Base-by-base conservation (phyloP, 108 stramenopile genomes). In the Halocafeteria seosinensis region DNA sequence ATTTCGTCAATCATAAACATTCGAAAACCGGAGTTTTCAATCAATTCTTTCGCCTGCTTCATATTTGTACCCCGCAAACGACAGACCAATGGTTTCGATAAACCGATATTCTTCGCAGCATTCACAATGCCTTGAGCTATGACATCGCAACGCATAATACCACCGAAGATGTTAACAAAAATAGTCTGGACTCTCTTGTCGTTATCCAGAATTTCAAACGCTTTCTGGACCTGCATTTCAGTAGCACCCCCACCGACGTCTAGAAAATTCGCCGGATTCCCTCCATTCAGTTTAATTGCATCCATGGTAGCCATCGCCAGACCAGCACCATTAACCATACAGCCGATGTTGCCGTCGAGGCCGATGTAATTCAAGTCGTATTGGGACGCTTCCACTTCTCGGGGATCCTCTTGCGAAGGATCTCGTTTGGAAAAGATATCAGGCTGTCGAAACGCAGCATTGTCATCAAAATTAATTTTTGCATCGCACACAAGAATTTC, bases 281-380 rank as follows among this genome's bases (percentile, higher is more conserved):
- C 92, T 37, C 90, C 92, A 78, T 84, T 82, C 70, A 90, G 79
- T 61, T 86, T 81, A 73, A 94, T 90, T 67, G 90, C 87, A 65
- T 94, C 90, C 88, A 94, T 88, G 50, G 92, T 94, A 57, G 82
- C 62, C 92, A 94, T 94, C 72, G 92, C 92, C 30, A 94, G 70
- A 29, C 90, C 92, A 11, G 92, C 92, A 42, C 92, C 92, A 70
- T 94, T 94, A 38, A 94, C 92, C 92, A 94, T 94, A 75, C 92
- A 94, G 34, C 92, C 92, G 70, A 94, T 91, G 69, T 75, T 82
- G n/a, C 92, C 90, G 58, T 84, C 86, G 27, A 94, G 74, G n/a
- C 92, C 92, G 70, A 94, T 91, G 78, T 94, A 94, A 72, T 94
- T 90, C 60, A 94, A 72, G 75, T 85, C 88, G 62, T 72, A 52